Base-by-base conservation (phyloP, 257 asterid species). In the Rehmannia glutinosa region DNA sequence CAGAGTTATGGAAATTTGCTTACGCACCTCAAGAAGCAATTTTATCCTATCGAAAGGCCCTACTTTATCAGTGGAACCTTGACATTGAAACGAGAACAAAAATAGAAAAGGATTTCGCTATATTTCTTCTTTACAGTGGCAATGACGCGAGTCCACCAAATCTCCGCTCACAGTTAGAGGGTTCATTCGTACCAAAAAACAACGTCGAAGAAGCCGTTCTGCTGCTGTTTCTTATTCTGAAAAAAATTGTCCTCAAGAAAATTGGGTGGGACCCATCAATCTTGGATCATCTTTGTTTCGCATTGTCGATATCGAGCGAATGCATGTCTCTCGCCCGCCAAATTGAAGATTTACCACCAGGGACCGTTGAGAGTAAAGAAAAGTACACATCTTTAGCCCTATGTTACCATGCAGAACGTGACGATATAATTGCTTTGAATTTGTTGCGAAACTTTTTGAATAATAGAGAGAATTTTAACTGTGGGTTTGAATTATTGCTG, bases 141-240 rank as follows among this genome's bases (percentile, higher is more conserved):
- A 72, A 79, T 54, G 92, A 87, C 28, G 95, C 97, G 4, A 53
- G 75, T 57, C 88, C 98, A 23, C 98, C 98, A 13, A 89, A 78
- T 76, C 97, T 92, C 57, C 95, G 96, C 19, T 81, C 80, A 5
- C 98, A 92, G 54, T 70, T 75, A 74, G 98, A 87, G 58, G 91
- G 86, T 13, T 84, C 96, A 1, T 92, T 80, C 70, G 49, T 87
- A 69, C 98, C 97, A 0, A 80, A 71, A 65, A 89, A 83, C 86
- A 92, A 92, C 28, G 68, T 86, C 20, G 98, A 92, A 77, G 97
- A 92, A 78, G 96, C 98, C 19, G 55, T 92, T 69, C 94, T 92
- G 15, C 80, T 92, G 32, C 87, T 92, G 6, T 75, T 87, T 2
- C 75, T 92, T 46, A 75, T 86, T 69, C 87, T 92, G 36, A 75